Evolutionary conservation across 2,329 filamentous ascomycete genomes (phyloP), one percentile per base, ranked within the genome.

Genomic region (Aspergillus novoparasiticus): DNA sequence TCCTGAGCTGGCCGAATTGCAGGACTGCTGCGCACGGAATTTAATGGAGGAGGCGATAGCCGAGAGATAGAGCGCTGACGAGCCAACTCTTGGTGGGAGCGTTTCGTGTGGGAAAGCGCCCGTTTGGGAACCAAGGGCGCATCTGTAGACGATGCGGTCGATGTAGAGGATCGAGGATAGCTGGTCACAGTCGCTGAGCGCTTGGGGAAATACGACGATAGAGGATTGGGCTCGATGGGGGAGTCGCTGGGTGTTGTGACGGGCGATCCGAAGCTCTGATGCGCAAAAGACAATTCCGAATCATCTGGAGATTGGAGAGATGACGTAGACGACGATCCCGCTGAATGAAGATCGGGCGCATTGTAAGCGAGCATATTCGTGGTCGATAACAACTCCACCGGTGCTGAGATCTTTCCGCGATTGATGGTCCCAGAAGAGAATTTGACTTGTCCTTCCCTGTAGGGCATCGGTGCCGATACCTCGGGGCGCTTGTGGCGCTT

Each of bases 321-420:
- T 8, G 85, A 86, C n/a, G 83, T 80, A 3, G 85, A 82, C 32
- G 84, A 81, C 26, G 72, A 73, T 32, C 78, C 76, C 6, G 76
- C 69, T 10, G 77, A 73, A 51, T 82, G 82, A 66, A 97, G 89
- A 75, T 97, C 91, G 57, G 94, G 94, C 11, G 95, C 94, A 75
- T 94, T 94, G 85, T 97, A 97, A 9, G 93, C 93, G 60, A 97
- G 89, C 86, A 96, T 93, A 79, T 98, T 99, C 70, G 95, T 98
- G 6, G 94, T 97, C 64, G 95, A 96, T 56, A 97, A 84, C 66
- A 99, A 85, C 78, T 93, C 89, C 59, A 97, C 85, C 0, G 95
- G 95, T 3, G 85, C 87, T 1, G 95, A 99, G 75, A 99, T 99
- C 65, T 80, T 78, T 64, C 73, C 78, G 56, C 81, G 78, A 63